Conservation (phyloP, 1,284 basidiomycete genomes). For the Heterobasidion irregulare region DNA sequence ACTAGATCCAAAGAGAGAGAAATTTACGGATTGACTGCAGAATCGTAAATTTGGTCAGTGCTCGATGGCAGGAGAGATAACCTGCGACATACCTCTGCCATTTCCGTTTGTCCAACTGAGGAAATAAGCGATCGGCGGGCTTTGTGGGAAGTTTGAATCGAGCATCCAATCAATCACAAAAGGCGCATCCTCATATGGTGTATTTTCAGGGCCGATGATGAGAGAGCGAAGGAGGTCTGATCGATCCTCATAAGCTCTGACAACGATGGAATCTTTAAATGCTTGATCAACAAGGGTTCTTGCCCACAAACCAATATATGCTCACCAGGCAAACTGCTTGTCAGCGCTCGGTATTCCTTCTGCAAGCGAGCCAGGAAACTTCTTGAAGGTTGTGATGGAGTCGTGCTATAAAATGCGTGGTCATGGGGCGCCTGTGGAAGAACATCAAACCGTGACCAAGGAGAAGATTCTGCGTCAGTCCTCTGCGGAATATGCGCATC, state of each 20-base stretch:
- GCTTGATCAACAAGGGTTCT: constrained; percentile 5
- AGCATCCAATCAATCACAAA: constrained; percentile 94
- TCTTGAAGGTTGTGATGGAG: constrained; percentile 58
- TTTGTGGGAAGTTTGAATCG: constrained; percentile 80
- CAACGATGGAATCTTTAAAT: constrained; percentile 55
- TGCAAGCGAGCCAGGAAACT: constrained; percentile 67
- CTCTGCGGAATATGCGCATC: constrained; percentile 2
- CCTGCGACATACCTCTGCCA: constrained; percentile 58
- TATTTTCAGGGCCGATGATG: constrained; percentile 90
- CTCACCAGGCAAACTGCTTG: constrained; percentile 74
- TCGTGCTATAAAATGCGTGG: constrained; percentile 68
- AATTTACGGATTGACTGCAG: constrained; percentile 69
- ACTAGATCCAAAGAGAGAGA: background rate
- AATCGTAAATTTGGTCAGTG: background rate
- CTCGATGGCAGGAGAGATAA: background rate
- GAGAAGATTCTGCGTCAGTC: constrained; percentile 20
- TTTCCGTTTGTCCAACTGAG: constrained; percentile 92
- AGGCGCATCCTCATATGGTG: constrained; percentile 88
- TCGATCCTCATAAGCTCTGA: constrained; percentile 74
- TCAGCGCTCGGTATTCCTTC: constrained; percentile 80
- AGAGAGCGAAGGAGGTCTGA: constrained; percentile 81
- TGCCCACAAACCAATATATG: constrained; percentile 3
- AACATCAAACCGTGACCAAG: constrained; percentile 75
- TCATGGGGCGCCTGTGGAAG: constrained; percentile 69
- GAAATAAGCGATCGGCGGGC: constrained; percentile 86